Base-by-base conservation (phyloP, 2,329 filamentous ascomycete genomes). In the Fusarium humuli region DNA sequence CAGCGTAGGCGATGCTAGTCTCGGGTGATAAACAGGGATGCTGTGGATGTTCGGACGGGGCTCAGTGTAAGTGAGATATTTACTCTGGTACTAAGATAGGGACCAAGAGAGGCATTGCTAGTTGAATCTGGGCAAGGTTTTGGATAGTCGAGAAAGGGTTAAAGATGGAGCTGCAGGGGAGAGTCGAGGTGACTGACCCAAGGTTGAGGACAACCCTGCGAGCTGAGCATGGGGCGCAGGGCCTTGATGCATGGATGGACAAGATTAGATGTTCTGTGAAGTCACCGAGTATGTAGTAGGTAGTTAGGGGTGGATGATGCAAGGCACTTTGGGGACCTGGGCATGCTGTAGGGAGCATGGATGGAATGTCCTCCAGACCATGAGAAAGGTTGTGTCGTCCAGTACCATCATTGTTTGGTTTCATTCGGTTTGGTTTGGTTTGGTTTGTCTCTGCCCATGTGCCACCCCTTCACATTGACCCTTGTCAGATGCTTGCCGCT, bases 211-310 rank as follows among this genome's bases (percentile, higher is more conserved):
- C 65, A 75, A 71, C 74, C 74, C 76, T 75, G 76, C 67, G 61
- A 77, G 76, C 76, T 77, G 76, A 77, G 72, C 71, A 69, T 70
- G 76, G 74, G 75, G 75, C 74, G 75, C 75, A 77, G 76, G 66
- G 49, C 70, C 71, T 59, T 65, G 64, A 49, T 63, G 48, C 63
- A 61, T 54, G 46, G 42, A 11, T 37, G 54, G 53, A 61, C 53
- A 62, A 61, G 60, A 61, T 70, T 70, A 70, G 67, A 71, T 69
- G 58, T 29, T 55, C 29, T 64, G 59, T 58, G 45, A 64, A 55
- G 54, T 50, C 29, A 30, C 53, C 49, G 42, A 52, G 55, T 60
- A 54, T 37, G 34, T n/a, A 29, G 34, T n/a, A n/a, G 34, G 34
- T n/a, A n/a, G 34, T 37, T 37, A 71, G 56, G 47, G 52, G 46